These are phyloP conservation scores for Quercus ilex DNA, from an alignment of 306 rosid genomes.

Conservation along the genomic window DNA sequence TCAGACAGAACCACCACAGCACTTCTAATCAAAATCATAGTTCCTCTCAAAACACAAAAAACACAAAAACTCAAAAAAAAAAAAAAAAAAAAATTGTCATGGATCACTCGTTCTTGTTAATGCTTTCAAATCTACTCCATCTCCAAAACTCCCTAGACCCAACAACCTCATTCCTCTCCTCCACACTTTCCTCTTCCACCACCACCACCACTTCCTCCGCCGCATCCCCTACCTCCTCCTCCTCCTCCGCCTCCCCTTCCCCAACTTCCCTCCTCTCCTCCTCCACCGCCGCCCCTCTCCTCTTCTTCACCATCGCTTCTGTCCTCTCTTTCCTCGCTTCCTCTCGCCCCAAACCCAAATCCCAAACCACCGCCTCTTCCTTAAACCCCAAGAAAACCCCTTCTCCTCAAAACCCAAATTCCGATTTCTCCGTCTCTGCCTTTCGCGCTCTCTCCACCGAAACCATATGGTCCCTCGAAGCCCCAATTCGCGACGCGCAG, in stretches of 20 bases:
- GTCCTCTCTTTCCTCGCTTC: conserved; percentile 88
- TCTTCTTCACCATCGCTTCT: conserved; percentile 92
- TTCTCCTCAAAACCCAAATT: not conserved
- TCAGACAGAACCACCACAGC: no score
- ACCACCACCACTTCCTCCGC: conserved; percentile 34
- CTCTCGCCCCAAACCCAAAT: conserved; percentile 28
- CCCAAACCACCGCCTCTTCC: not conserved
- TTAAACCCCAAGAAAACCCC: not conserved
- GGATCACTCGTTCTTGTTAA: conserved; percentile 75
- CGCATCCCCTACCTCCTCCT: conserved; percentile 24
- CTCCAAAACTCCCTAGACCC: conserved; percentile 92
- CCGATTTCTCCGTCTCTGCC: conserved; percentile 77
- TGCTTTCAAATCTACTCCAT: conserved; percentile 86
- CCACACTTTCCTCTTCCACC: conserved; percentile 50
- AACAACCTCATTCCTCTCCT: conserved; percentile 60
- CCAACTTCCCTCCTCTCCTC: conserved; percentile 70
- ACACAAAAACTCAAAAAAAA: not conserved
- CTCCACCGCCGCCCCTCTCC: conserved; percentile 88
- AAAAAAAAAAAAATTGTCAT: not conserved
- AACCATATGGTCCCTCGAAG: conserved; percentile 93
- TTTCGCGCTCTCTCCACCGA: conserved; percentile 90
- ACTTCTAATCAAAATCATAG: no score
- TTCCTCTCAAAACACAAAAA: not conserved
- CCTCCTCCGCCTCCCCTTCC: conserved; percentile 25
- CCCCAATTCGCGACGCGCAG: conserved; percentile 88